Evolutionary conservation across 306 rosid species (phyloP).

Genomic region (Fragaria ananassa): DNA sequence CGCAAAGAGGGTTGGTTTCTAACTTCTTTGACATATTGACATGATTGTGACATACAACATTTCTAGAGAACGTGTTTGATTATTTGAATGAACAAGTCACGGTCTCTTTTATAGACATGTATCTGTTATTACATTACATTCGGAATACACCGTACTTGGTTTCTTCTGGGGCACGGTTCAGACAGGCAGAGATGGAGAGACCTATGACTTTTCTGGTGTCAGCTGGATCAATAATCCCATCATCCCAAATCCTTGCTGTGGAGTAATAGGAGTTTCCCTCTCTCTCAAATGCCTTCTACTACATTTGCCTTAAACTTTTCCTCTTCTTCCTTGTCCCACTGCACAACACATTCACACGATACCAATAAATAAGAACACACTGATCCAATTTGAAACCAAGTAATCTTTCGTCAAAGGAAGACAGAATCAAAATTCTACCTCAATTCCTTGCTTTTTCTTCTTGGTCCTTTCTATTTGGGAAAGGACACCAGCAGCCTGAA

Average conservation of each 20-base stretch:
- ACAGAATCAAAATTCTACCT: constrained; percentile 38
- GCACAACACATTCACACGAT: constrained; percentile 11
- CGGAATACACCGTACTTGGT: constrained; percentile 92
- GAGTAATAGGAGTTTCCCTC: constrained; percentile 93
- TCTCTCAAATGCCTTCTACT: constrained; percentile 72
- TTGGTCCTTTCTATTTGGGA: constrained; percentile 80
- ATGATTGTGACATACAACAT: background rate
- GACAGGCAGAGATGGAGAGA: constrained; percentile 70
- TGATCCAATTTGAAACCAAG: background rate
- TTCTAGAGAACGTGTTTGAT: background rate
- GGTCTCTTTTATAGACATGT: constrained; percentile 18
- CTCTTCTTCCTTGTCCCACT: constrained; percentile 93
- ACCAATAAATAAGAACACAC: constrained; percentile 20
- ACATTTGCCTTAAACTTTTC: constrained; percentile 72
- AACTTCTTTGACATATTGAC: background rate
- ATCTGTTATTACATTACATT: constrained; percentile 42
- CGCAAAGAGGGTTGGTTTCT: background rate
- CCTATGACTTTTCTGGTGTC: constrained; percentile 83
- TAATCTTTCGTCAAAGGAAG: background rate
- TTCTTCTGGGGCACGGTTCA: constrained; percentile 56
- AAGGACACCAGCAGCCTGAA: constrained; percentile 94
- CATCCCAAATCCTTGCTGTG: constrained; percentile 95
- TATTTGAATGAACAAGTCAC: constrained; percentile 7
- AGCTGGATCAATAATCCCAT: constrained; percentile 93
- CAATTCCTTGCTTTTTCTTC: constrained; percentile 87